A percentile compares a stretch with the other conserved stretches of the same genome.
phyloP scores from a whole-genome alignment of 2,329 filamentous ascomycete species.

The Pezicula neosporulosa region DNA sequence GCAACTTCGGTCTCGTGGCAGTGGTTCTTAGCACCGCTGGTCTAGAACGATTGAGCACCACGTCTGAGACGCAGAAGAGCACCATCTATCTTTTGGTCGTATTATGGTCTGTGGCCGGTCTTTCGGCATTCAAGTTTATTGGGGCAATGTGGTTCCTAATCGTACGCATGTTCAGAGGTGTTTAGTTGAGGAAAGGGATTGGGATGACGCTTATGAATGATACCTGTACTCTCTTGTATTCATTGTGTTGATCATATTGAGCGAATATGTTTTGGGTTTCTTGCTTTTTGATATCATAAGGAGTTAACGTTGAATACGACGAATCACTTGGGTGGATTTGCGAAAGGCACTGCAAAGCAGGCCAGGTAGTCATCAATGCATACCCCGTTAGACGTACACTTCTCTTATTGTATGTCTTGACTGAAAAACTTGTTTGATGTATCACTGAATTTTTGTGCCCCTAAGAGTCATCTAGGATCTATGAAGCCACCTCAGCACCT shows the following conservation, averaged over 20 bases:
- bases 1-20: slow-evolving; percentile 84
- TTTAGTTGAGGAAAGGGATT: slow-evolving; percentile 35
- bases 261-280: background rate
- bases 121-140: slow-evolving; percentile 29
- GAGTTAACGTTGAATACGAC: background rate
- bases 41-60: slow-evolving; percentile 75
- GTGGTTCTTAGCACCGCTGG: slow-evolving; percentile 85
- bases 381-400: background rate
- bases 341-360: too few relatives aligned
- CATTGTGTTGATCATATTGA: slow-evolving; percentile 2
- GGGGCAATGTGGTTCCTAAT: slow-evolving; percentile 60
- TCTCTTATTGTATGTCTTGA: background rate
- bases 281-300: background rate
- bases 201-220: too few relatives aligned
- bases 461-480: background rate
- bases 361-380: background rate
- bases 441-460: background rate
- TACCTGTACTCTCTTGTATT: too few relatives aligned
- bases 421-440: too few relatives aligned
- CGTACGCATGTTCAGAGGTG: slow-evolving; percentile 77
- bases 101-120: slow-evolving; percentile 31
- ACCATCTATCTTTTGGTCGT: slow-evolving; percentile 31
- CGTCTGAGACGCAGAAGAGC: slow-evolving; percentile 52
- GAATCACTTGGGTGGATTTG: background rate
- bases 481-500: slow-evolving; percentile 45